These are phyloP conservation scores for Brassica juncea DNA, from an alignment of 345 rosid genomes.

Conservation along the genomic window DNA sequence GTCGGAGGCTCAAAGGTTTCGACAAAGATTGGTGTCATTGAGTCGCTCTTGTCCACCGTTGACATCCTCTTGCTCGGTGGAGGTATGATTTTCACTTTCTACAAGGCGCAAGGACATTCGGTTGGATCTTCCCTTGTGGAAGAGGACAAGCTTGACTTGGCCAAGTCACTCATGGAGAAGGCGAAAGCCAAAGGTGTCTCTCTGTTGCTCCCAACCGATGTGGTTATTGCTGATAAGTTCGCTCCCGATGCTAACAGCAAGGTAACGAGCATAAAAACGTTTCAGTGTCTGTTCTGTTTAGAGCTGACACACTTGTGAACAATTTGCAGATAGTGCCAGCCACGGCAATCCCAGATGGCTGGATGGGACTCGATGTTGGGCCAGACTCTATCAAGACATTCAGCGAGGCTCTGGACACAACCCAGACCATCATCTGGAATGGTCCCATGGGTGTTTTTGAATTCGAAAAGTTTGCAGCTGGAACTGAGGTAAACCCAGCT, in stretches of 20 bases:
- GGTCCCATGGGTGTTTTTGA: slow-evolving; percentile 99
- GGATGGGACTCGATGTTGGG: slow-evolving; percentile 95
- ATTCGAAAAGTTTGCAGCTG: slow-evolving; percentile 79
- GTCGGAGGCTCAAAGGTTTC: slow-evolving; percentile 97
- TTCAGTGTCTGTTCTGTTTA: not conserved
- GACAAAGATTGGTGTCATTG: slow-evolving; percentile 92
- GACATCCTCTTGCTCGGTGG: slow-evolving; percentile 84
- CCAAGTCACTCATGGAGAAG: slow-evolving; percentile 71
- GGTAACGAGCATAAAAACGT: slow-evolving; percentile 42
- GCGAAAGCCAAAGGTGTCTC: slow-evolving; percentile 86
- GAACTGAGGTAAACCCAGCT: slow-evolving; percentile 61
- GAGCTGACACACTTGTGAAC: slow-evolving; percentile 15
- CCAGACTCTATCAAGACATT: slow-evolving; percentile 80
- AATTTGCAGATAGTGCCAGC: slow-evolving; percentile 69
- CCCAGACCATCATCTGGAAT: slow-evolving; percentile 93
- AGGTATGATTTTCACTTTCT: slow-evolving; percentile 93
- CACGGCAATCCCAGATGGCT: slow-evolving; percentile 81
- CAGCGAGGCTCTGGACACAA: slow-evolving; percentile 69
- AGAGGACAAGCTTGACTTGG: slow-evolving; percentile 80
- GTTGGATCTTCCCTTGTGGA: slow-evolving; percentile 90
- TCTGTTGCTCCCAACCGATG: slow-evolving; percentile 77
- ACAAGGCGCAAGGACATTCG: slow-evolving; percentile 76
- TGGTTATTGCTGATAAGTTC: slow-evolving; percentile 87
- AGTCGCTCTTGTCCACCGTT: slow-evolving; percentile 72
- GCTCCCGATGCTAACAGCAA: slow-evolving; percentile 88